These are phyloP conservation scores for Meredithiella fracta DNA, from an alignment of 2,329 filamentous ascomycete species.

Conservation along the genomic window DNA sequence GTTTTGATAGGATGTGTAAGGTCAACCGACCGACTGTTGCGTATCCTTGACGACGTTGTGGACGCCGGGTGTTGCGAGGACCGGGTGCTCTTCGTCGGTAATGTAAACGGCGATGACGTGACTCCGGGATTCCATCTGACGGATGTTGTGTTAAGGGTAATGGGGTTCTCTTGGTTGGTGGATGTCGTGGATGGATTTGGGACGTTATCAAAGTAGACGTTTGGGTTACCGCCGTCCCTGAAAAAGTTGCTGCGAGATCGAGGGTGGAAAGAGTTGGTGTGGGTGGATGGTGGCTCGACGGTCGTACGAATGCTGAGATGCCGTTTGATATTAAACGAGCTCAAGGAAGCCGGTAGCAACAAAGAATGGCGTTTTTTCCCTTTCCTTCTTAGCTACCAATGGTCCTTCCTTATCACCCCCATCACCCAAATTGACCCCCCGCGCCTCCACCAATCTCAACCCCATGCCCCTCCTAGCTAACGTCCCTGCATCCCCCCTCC, in stretches of 20 bases:
- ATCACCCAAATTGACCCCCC: background rate
- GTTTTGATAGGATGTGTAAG: constrained; percentile 2
- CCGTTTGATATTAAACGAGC: background rate
- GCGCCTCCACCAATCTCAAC: background rate
- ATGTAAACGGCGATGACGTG: background rate
- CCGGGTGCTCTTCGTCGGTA: background rate
- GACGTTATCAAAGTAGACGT: background rate
- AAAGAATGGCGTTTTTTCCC: background rate
- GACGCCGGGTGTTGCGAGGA: background rate
- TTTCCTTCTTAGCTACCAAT: background rate
- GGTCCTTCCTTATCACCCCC: background rate
- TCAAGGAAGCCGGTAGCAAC: background rate
- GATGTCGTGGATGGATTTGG: background rate
- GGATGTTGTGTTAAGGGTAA: no score
- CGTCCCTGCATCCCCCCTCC: no score
- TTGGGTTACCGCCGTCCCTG: background rate
- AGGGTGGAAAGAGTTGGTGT: background rate
- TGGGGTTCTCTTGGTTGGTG: background rate
- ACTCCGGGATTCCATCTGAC: no score
- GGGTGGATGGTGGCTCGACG: background rate
- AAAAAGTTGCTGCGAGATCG: background rate
- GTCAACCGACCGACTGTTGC: constrained; percentile 6
- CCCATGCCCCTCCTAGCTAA: no score
- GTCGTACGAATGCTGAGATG: background rate
- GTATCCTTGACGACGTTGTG: background rate